phyloP scores from a whole-genome alignment of 306 rosid species.

The Biancaea sappan region DNA sequence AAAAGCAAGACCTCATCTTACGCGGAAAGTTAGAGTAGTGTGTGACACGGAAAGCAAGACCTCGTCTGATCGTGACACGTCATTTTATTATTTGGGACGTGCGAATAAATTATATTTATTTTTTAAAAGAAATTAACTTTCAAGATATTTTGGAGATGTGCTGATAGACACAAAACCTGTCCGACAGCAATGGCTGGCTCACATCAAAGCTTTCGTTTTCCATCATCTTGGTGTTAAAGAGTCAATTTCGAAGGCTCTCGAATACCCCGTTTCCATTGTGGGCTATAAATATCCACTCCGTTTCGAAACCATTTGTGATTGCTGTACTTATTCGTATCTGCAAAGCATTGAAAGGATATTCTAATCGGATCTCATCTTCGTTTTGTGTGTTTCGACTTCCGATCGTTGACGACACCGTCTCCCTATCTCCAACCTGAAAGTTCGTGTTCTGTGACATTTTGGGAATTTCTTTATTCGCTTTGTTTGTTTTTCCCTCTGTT shows the following conservation, averaged over 20 bases:
- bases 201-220: constrained; percentile 18
- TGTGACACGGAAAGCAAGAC: neutral
- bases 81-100: neutral
- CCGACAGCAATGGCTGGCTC: neutral
- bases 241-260: constrained; percentile 48
- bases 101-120: too few relatives aligned
- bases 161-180: neutral
- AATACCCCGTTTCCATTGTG: neutral
- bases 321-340: neutral
- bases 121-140: too few relatives aligned
- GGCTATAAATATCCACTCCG: constrained; percentile 32
- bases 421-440: constrained; percentile 34
- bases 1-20: neutral
- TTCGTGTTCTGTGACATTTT: constrained; percentile 43
- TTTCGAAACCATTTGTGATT: neutral
- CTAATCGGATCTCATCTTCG: constrained; percentile 32
- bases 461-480: constrained; percentile 1
- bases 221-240: neutral
- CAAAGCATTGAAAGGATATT: neutral
- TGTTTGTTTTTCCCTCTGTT: neutral
- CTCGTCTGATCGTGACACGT: neutral
- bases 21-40: neutral
- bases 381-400: neutral
- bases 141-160: neutral
- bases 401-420: constrained; percentile 27